Evolutionary conservation across 2,329 filamentous ascomycete species (phyloP).

Genomic region (Penicillium sp.): DNA sequence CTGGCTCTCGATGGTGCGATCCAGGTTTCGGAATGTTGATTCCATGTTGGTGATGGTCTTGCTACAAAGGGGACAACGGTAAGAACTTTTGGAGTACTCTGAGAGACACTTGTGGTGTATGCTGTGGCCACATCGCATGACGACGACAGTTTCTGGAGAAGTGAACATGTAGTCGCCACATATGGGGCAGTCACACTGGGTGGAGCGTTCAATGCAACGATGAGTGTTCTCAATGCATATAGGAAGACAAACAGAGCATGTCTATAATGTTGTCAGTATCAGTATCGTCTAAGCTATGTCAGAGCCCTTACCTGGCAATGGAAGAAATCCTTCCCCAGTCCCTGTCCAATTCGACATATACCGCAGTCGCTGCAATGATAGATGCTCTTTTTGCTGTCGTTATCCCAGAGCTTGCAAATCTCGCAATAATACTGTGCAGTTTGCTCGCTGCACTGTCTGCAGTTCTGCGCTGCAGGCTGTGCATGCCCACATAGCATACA

Average conservation of each 20-base stretch:
- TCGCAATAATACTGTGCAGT: constrained; percentile 90
- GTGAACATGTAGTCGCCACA: constrained; percentile 97
- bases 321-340: constrained; percentile 93
- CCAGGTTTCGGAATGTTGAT: constrained; percentile 84
- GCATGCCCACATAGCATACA: constrained; percentile 93
- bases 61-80: constrained; percentile 95
- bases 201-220: constrained; percentile 90
- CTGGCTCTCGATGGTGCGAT: constrained; percentile 80
- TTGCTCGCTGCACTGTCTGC: constrained; percentile 71
- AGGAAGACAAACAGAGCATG: constrained; percentile 89
- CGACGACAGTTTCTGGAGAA: constrained; percentile 81
- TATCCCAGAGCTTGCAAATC: constrained; percentile 96
- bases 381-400: constrained; percentile 84
- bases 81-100: constrained; percentile 83
- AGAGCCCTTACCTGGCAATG: constrained; percentile 79
- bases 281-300: neutral
- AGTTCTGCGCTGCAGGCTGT: constrained; percentile 77
- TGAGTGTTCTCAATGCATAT: constrained; percentile 82
- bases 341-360: constrained; percentile 86
- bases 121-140: constrained; percentile 93
- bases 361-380: constrained; percentile 97
- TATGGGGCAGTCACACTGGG: constrained; percentile 94
- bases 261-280: constrained; percentile 51
- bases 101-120: constrained; percentile 90
- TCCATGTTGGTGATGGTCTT: constrained; percentile 99